Conservation (phyloP, 129 eudicot species). For the Pseudognaphalium luteoalbum region DNA sequence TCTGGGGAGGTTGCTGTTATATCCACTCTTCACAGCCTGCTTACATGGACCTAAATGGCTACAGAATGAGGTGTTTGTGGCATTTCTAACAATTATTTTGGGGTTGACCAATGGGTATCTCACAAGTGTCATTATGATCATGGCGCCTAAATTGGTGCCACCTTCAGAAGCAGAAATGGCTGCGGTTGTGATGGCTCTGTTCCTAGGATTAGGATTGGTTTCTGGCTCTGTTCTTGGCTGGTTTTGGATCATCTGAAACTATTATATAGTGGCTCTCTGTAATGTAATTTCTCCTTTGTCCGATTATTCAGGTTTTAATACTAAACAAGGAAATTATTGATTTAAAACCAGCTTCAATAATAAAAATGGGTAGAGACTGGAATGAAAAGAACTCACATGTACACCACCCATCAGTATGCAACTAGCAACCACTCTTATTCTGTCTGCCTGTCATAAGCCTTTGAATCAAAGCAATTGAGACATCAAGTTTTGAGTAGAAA, state of each 20-base stretch:
- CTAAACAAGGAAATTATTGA: conserved; percentile 5
- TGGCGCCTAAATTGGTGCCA: conserved; percentile 68
- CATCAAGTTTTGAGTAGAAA: neutral
- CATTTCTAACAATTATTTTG: conserved; percentile 57
- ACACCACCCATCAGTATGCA: conserved; percentile 1
- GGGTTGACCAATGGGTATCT: conserved; percentile 87
- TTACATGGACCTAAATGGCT: conserved; percentile 80
- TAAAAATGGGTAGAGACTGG: neutral
- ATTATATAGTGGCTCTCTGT: neutral
- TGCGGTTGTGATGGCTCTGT: conserved; percentile 81
- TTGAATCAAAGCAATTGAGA: conserved; percentile 7
- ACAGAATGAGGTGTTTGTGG: conserved; percentile 57
- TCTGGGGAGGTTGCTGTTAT: conserved; percentile 54
- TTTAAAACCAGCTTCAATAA: neutral
- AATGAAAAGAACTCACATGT: conserved; percentile 5
- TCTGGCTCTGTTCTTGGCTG: conserved; percentile 81
- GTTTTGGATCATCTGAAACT: conserved; percentile 68
- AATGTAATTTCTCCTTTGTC: conserved; percentile 21
- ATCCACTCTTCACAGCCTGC: conserved; percentile 68
- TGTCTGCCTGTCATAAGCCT: neutral
- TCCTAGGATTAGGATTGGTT: conserved; percentile 72
- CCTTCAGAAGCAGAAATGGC: conserved; percentile 65
- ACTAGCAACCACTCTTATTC: conserved; percentile 10
- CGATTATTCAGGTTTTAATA: conserved; percentile 6
- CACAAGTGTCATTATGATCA: conserved; percentile 83